Evolutionary conservation across 2,329 filamentous ascomycete species (phyloP).

Genomic region (Fusarium equiseti): DNA sequence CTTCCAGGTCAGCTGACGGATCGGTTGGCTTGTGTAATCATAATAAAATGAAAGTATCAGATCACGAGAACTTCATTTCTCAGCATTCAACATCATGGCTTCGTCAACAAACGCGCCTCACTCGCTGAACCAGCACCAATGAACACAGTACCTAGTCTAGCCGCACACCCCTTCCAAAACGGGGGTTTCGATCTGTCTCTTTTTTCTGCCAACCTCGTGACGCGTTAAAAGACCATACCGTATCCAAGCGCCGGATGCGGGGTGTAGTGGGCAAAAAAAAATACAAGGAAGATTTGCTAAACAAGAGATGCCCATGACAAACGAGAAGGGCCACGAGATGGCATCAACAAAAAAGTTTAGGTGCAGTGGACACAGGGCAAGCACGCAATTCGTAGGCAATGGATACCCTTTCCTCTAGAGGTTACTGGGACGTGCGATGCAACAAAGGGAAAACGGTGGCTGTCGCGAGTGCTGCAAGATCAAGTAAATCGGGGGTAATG

Average conservation of each 20-base stretch:
- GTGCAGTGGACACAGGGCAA: conserved; percentile 30
- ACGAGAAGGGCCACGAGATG: conserved; percentile 46
- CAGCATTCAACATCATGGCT: conserved; percentile 26
- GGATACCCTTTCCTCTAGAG: conserved; percentile 36
- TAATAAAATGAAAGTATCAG: not conserved
- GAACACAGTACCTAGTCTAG: conserved; percentile 12
- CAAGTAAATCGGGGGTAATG: conserved; percentile 56
- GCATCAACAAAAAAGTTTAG: conserved; percentile 20
- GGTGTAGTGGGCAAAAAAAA: conserved; percentile 37
- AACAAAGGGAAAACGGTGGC: conserved; percentile 43
- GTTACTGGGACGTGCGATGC: conserved; percentile 34
- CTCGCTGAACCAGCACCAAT: conserved; percentile 5
- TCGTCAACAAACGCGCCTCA: conserved; percentile 23
- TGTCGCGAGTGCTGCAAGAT: conserved; percentile 51
- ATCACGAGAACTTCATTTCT: conserved; percentile 18
- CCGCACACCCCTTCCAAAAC: conserved; percentile 24
- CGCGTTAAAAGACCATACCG: conserved; percentile 40
- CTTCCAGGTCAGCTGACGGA: not conserved
- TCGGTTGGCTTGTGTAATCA: conserved; percentile 1
- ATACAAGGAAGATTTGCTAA: conserved; percentile 45
- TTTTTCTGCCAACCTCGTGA: conserved; percentile 47
- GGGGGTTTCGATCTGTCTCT: conserved; percentile 21
- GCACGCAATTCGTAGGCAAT: conserved; percentile 37
- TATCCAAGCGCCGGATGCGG: conserved; percentile 46
- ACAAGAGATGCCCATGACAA: conserved; percentile 44